These are phyloP conservation scores for Martiniozyma abietophila DNA, from an alignment of 805 yeast genomes.

Conservation along the genomic window DNA sequence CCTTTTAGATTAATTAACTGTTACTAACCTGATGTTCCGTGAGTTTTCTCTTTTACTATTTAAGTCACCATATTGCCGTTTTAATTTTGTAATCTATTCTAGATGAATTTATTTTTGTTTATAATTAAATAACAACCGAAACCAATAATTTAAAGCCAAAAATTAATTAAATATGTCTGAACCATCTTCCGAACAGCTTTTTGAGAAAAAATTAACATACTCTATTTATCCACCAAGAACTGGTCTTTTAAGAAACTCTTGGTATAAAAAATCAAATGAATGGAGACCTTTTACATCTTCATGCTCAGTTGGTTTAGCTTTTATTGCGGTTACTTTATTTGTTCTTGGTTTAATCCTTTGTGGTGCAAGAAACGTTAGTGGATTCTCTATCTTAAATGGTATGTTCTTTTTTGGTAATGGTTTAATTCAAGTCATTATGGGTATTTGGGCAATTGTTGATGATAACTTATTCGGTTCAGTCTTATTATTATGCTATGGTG, in stretches of 20 bases:
- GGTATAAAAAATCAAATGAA: constrained; percentile 30
- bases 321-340: constrained; percentile 34
- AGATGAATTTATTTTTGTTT: not conserved
- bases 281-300: constrained; percentile 36
- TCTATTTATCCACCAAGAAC: constrained; percentile 28
- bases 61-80: no score
- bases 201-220: constrained; percentile 9
- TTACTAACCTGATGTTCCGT: no score
- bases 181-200: constrained; percentile 22
- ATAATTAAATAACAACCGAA: not conserved
- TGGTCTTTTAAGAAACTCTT: constrained; percentile 29
- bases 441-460: constrained; percentile 36
- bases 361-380: constrained; percentile 31
- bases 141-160: no score
- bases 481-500: constrained; percentile 38
- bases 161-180: constrained; percentile 11
- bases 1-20: no score
- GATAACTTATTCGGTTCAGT: constrained; percentile 45
- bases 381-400: constrained; percentile 32
- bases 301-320: constrained; percentile 35
- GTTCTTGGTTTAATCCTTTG: constrained; percentile 31
- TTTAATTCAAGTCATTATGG: constrained; percentile 32
- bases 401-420: constrained; percentile 38
- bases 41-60: no score
- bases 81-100: no score